Conservation (phyloP, 2,329 filamentous ascomycete genomes). For the Rhexocercosporidium sp. region DNA sequence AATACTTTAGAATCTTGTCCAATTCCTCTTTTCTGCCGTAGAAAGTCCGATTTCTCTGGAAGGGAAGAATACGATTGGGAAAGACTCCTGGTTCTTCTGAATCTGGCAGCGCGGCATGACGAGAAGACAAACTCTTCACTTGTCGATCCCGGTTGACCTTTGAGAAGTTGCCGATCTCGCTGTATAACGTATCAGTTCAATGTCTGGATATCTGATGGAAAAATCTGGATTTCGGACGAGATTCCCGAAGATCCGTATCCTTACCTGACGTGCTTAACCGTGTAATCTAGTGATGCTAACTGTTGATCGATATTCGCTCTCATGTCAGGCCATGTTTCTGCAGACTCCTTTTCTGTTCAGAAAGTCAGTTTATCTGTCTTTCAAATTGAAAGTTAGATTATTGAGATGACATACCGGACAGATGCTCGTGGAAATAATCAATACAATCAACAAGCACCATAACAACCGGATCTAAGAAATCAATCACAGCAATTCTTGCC, state of each 20-base stretch:
- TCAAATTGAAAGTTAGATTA: no score
- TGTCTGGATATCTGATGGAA: not conserved
- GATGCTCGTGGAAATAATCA: not conserved
- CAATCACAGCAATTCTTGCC: constrained; percentile 20
- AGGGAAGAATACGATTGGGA: constrained; percentile 19
- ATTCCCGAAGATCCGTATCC: no score
- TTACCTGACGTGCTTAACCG: constrained; percentile 24
- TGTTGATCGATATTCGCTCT: constrained; percentile 21
- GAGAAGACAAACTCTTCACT: constrained; percentile 18
- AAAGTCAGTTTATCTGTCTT: not conserved
- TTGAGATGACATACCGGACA: not conserved
- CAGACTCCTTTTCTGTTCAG: constrained; percentile 19
- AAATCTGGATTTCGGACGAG: no score
- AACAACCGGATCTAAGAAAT: constrained; percentile 19
- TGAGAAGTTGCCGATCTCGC: constrained; percentile 28
- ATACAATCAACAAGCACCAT: constrained; percentile 10
- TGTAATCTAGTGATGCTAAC: constrained; percentile 19
- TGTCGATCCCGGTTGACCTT: constrained; percentile 25
- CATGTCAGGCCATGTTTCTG: constrained; percentile 15
- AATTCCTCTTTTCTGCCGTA: constrained; percentile 34
- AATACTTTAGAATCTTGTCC: constrained; percentile 29
- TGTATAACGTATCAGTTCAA: not conserved
- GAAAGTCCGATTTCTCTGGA: constrained; percentile 25
- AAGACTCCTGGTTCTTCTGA: constrained; percentile 27
- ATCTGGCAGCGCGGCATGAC: constrained; percentile 17